Evolutionary conservation across 805 yeast species (phyloP), one percentile per base, ranked within the genome.

Genomic region (Spathaspora hagerdaliae): DNA sequence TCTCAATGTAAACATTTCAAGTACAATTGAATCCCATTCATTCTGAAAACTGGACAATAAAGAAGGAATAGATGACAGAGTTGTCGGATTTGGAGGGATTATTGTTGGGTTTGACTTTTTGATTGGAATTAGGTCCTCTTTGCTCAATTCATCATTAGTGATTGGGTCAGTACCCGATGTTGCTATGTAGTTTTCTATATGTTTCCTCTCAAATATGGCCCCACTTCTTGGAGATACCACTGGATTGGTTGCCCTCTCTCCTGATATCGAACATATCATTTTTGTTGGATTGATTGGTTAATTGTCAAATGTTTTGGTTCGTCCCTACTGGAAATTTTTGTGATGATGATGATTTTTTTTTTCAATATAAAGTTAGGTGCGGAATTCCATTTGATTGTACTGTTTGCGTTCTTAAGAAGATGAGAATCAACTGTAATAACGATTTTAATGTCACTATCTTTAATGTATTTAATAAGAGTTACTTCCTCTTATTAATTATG

Each of bases 1-100:
- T 49, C 94, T 74, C 50, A 91, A 67, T 35, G 82, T 77, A 57
- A 88, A 89, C 15, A 85, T 74, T 57, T 92, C 97, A 42, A 91
- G 67, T 27, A 92, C 87, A 38, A 87, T 60, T 0, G 96, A 79
- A 58, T 91, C 97, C 90, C 95, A 91, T 63, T 90, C 96, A 48
- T 83, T 81, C 60, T 91, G 97, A 50, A 91, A 79, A 1, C 85
- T 70, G 2, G 87, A 73, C 42, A 91, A 69, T 54, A 91, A 64
- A 4, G 87, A 73, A 0, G 98, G 98, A 29, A 91, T 87, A 0
- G 95, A 85, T 19, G 82, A 77, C 47, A 71, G 57, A 0, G 75
- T 68, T 1, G 85, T 71, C 8, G 73, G 79, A 51, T 60, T 63
- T 5, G 75, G 68, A 5, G 74, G 71, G 0, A 61, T 60, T 5